Base-by-base conservation (phyloP, 352 stramenopile species). In the Phytophthora megakarya region DNA sequence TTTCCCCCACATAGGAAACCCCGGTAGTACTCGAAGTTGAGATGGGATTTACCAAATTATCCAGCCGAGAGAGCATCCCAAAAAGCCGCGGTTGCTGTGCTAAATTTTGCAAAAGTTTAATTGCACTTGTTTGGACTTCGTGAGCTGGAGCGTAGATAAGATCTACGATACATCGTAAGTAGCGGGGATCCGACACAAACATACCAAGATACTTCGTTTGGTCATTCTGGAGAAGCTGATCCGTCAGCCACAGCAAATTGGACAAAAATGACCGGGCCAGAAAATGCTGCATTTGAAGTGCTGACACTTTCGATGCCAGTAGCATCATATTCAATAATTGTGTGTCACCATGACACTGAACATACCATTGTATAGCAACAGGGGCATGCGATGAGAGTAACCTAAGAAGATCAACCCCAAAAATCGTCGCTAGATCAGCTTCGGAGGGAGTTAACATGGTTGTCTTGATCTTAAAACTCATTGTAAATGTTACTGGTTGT, bases 131-230 rank as follows among this genome's bases (percentile, higher is more conserved):
- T 51, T 76, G 71, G 9, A 69, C 49, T 37, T 60, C 52, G n/a
- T 56, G 40, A 7, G 61, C 60, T 7, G 70, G 48, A 7, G 51
- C 47, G 28, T 72, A 76, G 18, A 69, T 59, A 11, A 72, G 54
- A 16, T 61, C 50, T 18, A 76, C 46, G 21, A 75, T 32, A 28
- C 54, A 70, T 15, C 66, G 35, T 22, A 79, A 43, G 26, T 75
- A 58, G 38, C 71, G 64, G 19, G 58, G 49, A 43, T 72, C 59
- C 1, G 45, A 44, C 10, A 16, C 6, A 47, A 72, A 72, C 45
- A 68, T 49, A 32, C 49, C 16, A 13, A 50, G 38, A 55, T 52
- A 67, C 60, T 54, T 28, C 6, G 40, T 23, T 30, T 22, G 43
- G 43, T 56, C 44, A 21, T 52, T 9, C 16, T 67, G 43, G 8